A percentile compares a stretch with the other conserved stretches of the same genome.
Conservation (phyloP, 2,329 filamentous ascomycete genomes). For the Colletotrichum navitas region DNA sequence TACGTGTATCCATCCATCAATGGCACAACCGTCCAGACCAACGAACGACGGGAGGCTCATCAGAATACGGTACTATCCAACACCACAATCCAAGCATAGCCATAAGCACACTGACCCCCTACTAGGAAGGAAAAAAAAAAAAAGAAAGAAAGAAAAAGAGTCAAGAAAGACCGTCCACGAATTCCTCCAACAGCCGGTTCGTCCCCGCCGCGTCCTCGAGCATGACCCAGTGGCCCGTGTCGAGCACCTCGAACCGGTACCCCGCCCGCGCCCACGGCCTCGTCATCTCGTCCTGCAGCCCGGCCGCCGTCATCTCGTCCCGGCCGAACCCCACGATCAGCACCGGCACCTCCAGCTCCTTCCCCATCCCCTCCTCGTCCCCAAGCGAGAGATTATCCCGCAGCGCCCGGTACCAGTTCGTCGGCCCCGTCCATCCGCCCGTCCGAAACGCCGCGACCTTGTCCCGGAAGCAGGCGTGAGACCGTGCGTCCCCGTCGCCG, state of each 20-base stretch:
- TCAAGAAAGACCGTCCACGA: constrained; percentile 6
- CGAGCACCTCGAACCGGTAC: constrained; percentile 33
- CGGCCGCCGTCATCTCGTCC: constrained; percentile 30
- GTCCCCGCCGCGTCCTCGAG: constrained; percentile 13
- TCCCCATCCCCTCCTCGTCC: constrained; percentile 22
- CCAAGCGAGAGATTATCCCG: constrained; percentile 23
- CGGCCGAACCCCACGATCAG: constrained; percentile 24
- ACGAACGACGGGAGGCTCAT: too few species aligned
- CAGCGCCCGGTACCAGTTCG: constrained; percentile 35
- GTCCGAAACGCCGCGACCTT: constrained; percentile 18
- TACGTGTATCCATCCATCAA: too few species aligned
- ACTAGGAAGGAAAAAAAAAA: too few species aligned
- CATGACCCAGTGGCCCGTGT: constrained; percentile 38
- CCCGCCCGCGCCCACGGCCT: constrained; percentile 27
- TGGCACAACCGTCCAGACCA: too few species aligned
- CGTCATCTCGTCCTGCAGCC: constrained; percentile 32
- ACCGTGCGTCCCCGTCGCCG: not conserved
- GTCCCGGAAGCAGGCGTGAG: not conserved
- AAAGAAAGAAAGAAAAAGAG: too few species aligned
- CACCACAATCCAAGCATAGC: too few species aligned
- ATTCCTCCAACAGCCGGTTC: constrained; percentile 15
- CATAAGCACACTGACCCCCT: too few species aligned
- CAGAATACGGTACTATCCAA: too few species aligned
- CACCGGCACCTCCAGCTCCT: constrained; percentile 18
- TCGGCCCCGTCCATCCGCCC: constrained; percentile 28